Evolutionary conservation across 2,329 filamentous ascomycete species (phyloP), one percentile per base, ranked within the genome.

Genomic region (Monilinia aucupariae): DNA sequence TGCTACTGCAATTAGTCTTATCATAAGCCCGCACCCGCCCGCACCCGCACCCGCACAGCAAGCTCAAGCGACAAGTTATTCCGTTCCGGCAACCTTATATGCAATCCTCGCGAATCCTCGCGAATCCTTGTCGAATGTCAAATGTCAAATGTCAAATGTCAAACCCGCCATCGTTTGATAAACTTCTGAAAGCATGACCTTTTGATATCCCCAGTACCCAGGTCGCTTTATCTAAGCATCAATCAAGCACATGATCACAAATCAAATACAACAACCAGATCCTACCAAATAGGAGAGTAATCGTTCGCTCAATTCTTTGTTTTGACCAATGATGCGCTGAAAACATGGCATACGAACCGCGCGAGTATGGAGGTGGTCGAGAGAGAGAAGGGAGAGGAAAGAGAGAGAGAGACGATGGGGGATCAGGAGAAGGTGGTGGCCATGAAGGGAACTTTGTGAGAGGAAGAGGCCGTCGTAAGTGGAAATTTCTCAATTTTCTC

Each of bases 401-500:
- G n/a, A 27, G 56, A 59, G n/a, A 32, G 50, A 52, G 58, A 52
- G 58, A 51, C 25, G 59, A 43, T 61, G 63, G 45, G 22, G 45
- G 59, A 34, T 65, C 25, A 1, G 51, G 53, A 39, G 37, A 48
- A 7, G 66, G 65, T 22, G 66, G 64, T 27, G 50, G 49, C 52
- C 48, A 64, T 64, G 39, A 61, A 41, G 58, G 48, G 9, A 55
- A 32, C 22, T 64, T 59, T 43, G 59, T 20, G 25, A 34, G 64
- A 48, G 70, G 70, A 41, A 65, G 72, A 67, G 72, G 72, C 25
- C 72, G 68, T 69, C 70, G 74, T 75, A 64, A 70, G 73, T 73
- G 13, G 45, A 2, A 27, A n/a, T 53, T 13, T 22, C 30, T 52
- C 7, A 17, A 49, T 10, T 4, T 4, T 22, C 34, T 30, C 27